A percentile compares a stretch with the other conserved stretches of the same genome.
Conservation (phyloP, 306 rosid genomes). For the Chamaecrista fasciculata region DNA sequence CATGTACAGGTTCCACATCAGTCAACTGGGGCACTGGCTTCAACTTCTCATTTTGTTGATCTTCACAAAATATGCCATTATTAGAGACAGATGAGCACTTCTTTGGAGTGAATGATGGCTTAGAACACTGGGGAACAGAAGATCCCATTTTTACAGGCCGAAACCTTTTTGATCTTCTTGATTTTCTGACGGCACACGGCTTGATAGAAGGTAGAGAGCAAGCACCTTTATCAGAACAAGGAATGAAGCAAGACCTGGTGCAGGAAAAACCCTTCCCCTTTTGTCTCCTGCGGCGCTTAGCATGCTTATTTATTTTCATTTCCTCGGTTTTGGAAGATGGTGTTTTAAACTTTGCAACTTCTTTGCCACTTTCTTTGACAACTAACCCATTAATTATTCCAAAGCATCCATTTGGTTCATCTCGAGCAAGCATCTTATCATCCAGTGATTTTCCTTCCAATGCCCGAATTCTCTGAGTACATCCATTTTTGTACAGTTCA, state of each 20-base stretch:
- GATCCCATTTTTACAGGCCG: constrained; percentile 14
- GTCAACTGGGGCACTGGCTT: constrained; percentile 41
- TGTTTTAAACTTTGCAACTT: constrained; percentile 27
- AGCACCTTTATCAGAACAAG: constrained; percentile 30
- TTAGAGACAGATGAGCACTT: constrained; percentile 40
- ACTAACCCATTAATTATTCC: constrained; percentile 33
- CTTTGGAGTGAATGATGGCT: constrained; percentile 44
- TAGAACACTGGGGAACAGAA: constrained; percentile 19
- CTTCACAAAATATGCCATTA: constrained; percentile 35
- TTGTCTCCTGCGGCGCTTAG: constrained; percentile 32
- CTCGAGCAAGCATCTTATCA: constrained; percentile 36
- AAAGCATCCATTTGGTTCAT: constrained; percentile 28
- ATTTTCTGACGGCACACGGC: constrained; percentile 18
- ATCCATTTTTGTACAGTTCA: constrained; percentile 56
- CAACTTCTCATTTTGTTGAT: constrained; percentile 35
- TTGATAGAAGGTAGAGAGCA: constrained; percentile 35
- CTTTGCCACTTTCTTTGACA: constrained; percentile 26
- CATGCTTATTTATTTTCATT: constrained; percentile 31
- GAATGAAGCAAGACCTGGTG: constrained; percentile 30
- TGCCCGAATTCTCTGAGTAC: constrained; percentile 65
- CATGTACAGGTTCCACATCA: constrained; percentile 35
- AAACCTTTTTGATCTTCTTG: constrained; percentile 21
- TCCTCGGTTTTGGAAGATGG: constrained; percentile 20
- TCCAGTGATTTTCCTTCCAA: constrained; percentile 53
- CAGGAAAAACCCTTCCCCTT: constrained; percentile 34